Conservation (phyloP, 2,329 filamentous ascomycete genomes). For the Coniella vitis region DNA sequence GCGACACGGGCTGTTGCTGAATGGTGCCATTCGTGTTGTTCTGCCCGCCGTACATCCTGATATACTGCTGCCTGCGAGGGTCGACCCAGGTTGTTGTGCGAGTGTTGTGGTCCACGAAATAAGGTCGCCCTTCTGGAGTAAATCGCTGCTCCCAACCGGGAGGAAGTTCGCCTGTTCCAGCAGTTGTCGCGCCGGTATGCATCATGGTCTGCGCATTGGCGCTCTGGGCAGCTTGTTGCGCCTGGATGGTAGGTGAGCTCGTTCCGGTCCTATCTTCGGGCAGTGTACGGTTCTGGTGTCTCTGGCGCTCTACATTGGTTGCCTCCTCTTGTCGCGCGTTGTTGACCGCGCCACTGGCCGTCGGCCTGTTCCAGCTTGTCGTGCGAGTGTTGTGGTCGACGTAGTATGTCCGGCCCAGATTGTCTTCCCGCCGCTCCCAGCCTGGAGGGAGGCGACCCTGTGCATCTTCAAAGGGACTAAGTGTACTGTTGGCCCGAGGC, state of each 20-base stretch:
- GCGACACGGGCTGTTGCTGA: constrained; percentile 95
- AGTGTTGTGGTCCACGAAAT: constrained; percentile 98
- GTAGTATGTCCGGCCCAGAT: constrained; percentile 91
- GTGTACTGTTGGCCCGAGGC: constrained; percentile 43
- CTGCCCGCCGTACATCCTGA: constrained; percentile 89
- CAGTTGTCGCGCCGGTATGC: constrained; percentile 89
- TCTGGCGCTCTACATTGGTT: constrained; percentile 84
- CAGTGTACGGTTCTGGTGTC: constrained; percentile 91
- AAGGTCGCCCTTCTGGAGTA: constrained; percentile 88
- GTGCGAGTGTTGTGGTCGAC: constrained; percentile 96
- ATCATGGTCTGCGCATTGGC: constrained; percentile 72
- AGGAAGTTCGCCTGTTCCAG: constrained; percentile 89
- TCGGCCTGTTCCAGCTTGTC: constrained; percentile 91
- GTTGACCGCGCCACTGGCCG: constrained; percentile 68
- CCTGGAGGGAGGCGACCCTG: constrained; percentile 87
- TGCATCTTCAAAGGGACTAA: constrained; percentile 94
- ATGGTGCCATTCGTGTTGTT: constrained; percentile 81
- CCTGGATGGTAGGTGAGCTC: constrained; percentile 74
- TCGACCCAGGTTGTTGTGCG: constrained; percentile 98
- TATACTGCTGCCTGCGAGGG: constrained; percentile 93
- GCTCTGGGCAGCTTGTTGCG: constrained; percentile 36
- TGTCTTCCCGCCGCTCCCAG: constrained; percentile 95
- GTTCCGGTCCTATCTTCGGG: constrained; percentile 93
- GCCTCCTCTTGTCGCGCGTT: constrained; percentile 79
- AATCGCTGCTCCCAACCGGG: constrained; percentile 94